Conservation (phyloP, 192 early-diverging fungal genomes). For the Haplosporangium gracile region DNA sequence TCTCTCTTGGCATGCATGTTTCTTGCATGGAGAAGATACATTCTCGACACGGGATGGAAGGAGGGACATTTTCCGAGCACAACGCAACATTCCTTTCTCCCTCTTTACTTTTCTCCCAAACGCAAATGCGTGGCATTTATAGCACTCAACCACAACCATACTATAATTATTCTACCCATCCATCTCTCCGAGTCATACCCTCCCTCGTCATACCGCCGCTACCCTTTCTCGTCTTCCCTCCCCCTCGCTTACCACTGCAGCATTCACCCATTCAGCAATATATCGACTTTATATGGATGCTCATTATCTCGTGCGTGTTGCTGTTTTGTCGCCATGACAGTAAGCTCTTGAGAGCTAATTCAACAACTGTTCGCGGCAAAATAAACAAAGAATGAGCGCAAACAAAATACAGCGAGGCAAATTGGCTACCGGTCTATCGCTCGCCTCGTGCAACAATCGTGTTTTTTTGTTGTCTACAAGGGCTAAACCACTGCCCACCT, state of each 20-base stretch:
- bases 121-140: background rate
- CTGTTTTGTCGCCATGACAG: background rate
- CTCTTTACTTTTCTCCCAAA: background rate
- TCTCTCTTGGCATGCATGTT: background rate
- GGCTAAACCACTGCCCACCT: too few relatives aligned
- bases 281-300: background rate
- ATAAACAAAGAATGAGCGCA: background rate
- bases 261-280: background rate
- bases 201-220: background rate
- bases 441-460: background rate
- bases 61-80: background rate
- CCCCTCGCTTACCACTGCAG: background rate
- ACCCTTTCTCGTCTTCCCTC: background rate
- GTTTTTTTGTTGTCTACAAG: background rate
- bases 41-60: background rate
- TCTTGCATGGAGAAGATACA: background rate
- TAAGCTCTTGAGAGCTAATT: background rate
- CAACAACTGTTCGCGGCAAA: background rate
- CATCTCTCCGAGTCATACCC: background rate
- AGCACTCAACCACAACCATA: background rate
- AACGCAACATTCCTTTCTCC: background rate
- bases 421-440: background rate
- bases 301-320: constrained; percentile 6
- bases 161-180: background rate
- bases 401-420: background rate